phyloP scores from a whole-genome alignment of 331 rosid species.

The Quercus lobata region DNA sequence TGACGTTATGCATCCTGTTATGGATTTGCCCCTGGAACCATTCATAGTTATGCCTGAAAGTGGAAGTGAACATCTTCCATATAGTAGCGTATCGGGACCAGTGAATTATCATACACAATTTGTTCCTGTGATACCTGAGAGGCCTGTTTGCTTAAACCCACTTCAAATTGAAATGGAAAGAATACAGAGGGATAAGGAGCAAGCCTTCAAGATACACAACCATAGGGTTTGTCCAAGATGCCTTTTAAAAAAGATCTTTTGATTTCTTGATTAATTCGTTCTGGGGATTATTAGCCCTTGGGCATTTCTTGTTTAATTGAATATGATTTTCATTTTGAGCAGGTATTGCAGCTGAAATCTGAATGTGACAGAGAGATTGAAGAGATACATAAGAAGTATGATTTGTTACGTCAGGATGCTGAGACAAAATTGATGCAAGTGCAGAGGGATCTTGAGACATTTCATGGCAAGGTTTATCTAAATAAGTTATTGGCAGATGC shows the following conservation, averaged over 20 bases:
- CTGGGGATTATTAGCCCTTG: neutral
- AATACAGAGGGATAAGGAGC: slow-evolving; percentile 20
- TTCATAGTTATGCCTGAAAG: neutral
- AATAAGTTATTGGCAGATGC: slow-evolving; percentile 24
- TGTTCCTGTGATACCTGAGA: slow-evolving; percentile 15
- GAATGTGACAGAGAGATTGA: slow-evolving; percentile 17
- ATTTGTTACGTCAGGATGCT: slow-evolving; percentile 16
- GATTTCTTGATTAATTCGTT: neutral
- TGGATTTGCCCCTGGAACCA: slow-evolving; percentile 13
- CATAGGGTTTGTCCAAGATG: slow-evolving; percentile 13
- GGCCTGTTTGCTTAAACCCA: slow-evolving; percentile 7
- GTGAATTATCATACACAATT: neutral
- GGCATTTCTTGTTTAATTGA: slow-evolving; percentile 7
- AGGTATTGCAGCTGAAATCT: slow-evolving; percentile 24
- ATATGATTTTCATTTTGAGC: neutral
- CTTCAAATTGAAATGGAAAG: slow-evolving; percentile 23
- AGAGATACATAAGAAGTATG: slow-evolving; percentile 18
- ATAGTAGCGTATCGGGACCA: neutral
- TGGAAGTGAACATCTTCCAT: slow-evolving; percentile 10
- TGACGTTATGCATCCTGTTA: neutral
- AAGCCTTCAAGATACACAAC: slow-evolving; percentile 16
- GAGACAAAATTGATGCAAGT: neutral
- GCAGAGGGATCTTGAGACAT: slow-evolving; percentile 20
- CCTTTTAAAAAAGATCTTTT: neutral
- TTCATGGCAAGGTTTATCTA: slow-evolving; percentile 2